Percentiles rank a stretch among this genome's conserved stretches.
Evolutionary conservation across 208 protist species (phyloP).

Genomic region (Leishmania major): DNA sequence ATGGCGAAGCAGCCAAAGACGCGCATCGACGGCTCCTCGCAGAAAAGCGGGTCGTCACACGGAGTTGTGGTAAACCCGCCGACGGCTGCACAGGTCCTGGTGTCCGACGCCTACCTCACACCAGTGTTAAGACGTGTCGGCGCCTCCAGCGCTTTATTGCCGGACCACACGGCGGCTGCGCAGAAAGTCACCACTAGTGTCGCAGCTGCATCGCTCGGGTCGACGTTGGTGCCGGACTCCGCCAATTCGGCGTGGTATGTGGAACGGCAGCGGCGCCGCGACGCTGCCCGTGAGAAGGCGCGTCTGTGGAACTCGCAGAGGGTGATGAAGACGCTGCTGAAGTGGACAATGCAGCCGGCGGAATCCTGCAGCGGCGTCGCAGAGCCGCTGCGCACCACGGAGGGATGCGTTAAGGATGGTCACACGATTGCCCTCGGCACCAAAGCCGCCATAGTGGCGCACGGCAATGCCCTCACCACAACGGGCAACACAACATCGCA

Average conservation of each 20-base stretch:
- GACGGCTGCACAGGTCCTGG: constrained; percentile 1
- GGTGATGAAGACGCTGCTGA: constrained; percentile 83
- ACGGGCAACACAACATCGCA: neutral
- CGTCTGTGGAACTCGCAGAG: constrained; percentile 61
- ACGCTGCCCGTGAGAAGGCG: constrained; percentile 41
- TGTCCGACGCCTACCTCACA: constrained; percentile 25
- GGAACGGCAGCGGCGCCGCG: constrained; percentile 38
- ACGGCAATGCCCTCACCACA: neutral
- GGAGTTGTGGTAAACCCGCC: neutral
- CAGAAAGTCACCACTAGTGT: neutral
- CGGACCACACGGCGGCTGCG: neutral
- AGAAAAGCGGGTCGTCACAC: neutral
- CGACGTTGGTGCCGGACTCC: neutral
- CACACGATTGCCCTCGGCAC: neutral
- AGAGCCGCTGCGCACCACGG: neutral
- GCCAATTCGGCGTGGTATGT: constrained; percentile 42
- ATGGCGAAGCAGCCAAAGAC: neutral
- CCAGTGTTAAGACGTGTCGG: constrained; percentile 17
- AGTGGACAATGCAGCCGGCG: constrained; percentile 48
- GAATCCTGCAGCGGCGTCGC: neutral
- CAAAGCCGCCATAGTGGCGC: neutral
- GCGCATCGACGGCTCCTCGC: neutral
- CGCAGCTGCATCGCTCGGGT: constrained; percentile 1
- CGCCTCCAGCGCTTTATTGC: neutral
- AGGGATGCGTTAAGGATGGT: neutral